These are phyloP conservation scores for Rhododendron vialii DNA, from an alignment of 148 eudicot species.

Conservation along the genomic window DNA sequence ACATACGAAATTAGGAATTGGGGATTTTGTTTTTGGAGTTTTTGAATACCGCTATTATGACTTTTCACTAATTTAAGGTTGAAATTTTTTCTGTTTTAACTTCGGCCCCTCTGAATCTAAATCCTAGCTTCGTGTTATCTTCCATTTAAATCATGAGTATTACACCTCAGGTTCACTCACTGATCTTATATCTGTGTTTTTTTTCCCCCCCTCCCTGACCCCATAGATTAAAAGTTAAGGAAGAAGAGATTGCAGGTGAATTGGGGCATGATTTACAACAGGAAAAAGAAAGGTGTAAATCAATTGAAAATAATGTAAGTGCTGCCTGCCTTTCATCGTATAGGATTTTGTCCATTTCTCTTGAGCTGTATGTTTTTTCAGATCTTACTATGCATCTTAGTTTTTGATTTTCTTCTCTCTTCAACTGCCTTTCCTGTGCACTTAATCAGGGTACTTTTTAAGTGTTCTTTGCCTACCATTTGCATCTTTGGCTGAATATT, in stretches of 20 bases:
- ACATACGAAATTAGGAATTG: background rate
- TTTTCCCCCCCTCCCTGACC: background rate
- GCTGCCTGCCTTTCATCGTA: background rate
- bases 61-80: background rate
- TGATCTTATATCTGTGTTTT: background rate
- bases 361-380: background rate
- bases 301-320: slow-evolving; percentile 49
- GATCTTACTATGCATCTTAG: background rate
- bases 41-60: background rate
- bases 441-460: background rate
- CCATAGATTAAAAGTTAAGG: slow-evolving; percentile 38
- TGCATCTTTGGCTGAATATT: background rate
- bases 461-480: background rate
- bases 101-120: background rate
- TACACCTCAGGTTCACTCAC: background rate
- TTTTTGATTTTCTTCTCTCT: background rate
- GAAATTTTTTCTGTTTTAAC: background rate
- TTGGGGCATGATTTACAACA: slow-evolving; percentile 37
- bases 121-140: background rate
- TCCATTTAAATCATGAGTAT: background rate
- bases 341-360: background rate
- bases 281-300: slow-evolving; percentile 42
- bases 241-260: slow-evolving; percentile 29
- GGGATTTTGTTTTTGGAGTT: background rate
- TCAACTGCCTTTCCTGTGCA: background rate